Evolutionary conservation across 169 alveolate genomes (phyloP).

Genomic region (Plasmodium ovale): DNA sequence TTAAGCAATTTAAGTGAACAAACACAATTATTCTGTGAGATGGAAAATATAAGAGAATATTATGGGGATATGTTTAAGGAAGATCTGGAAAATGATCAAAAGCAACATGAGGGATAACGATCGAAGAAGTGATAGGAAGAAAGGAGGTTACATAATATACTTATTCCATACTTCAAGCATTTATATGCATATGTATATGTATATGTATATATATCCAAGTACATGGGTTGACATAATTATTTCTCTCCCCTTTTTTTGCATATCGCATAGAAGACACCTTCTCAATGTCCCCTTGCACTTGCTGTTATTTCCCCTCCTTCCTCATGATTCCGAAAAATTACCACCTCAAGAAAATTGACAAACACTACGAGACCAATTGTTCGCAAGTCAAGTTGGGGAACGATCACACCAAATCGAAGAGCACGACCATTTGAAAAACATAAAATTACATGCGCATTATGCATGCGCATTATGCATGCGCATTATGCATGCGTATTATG

Average conservation of each 20-base stretch:
- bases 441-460: not conserved
- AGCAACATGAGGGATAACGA: no score
- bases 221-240: no score
- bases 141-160: not conserved
- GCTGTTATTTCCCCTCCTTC: no score
- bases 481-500: not conserved
- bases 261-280: no score
- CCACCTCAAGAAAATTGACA: no score
- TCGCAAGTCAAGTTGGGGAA: no score
- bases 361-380: no score
- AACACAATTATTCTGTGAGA: slow-evolving; percentile 64
- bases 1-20: slow-evolving; percentile 71
- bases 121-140: not conserved
- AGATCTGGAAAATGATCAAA: slow-evolving; percentile 26
- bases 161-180: not conserved
- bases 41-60: slow-evolving; percentile 67
- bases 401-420: no score
- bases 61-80: slow-evolving; percentile 73
- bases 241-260: not conserved
- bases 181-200: slow-evolving; percentile 3
- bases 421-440: no score
- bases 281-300: no score
- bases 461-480: not conserved
- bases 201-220: not conserved
- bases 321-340: no score